Percentiles rank a stretch among this genome's conserved stretches.
Evolutionary conservation across 768 basidiomycete species (phyloP).

Genomic region (Glaciozyma antarctica): DNA sequence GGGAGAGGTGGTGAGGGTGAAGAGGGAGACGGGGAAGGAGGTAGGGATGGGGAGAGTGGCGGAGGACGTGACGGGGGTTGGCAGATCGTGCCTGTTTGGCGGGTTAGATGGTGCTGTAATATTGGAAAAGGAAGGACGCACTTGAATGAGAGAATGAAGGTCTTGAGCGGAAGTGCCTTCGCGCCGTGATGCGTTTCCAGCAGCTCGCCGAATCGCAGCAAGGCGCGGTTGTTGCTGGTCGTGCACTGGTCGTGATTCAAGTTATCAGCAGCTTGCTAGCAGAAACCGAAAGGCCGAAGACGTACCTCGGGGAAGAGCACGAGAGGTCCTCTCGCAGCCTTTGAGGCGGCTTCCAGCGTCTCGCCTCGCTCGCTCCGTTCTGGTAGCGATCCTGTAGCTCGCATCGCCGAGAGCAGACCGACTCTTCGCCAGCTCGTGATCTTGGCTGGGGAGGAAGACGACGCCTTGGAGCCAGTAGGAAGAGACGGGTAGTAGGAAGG

Average conservation of each 20-base stretch:
- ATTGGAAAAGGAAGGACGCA: not conserved
- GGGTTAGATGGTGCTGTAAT: not conserved
- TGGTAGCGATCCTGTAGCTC: not conserved
- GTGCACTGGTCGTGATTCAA: constrained; percentile 7
- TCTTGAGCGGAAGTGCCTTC: not conserved
- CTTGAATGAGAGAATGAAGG: constrained; percentile 28
- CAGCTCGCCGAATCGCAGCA: constrained; percentile 19
- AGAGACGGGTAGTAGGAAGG: constrained; percentile 23
- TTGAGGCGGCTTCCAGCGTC: constrained; percentile 1
- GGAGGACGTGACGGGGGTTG: constrained; percentile 20
- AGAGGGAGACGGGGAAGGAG: constrained; percentile 19
- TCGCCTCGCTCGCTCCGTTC: constrained; percentile 2
- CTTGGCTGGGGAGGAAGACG: not conserved
- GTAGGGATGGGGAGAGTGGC: constrained; percentile 21
- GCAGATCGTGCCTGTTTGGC: constrained; percentile 11
- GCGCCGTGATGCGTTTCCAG: not conserved
- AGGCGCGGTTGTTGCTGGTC: constrained; percentile 30
- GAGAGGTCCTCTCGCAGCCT: constrained; percentile 11
- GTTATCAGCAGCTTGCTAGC: not conserved
- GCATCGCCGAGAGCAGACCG: not conserved
- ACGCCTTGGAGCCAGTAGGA: not conserved
- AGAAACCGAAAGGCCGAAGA: too few relatives aligned
- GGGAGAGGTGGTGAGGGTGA: constrained; percentile 8
- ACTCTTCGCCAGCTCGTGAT: constrained; percentile 9
- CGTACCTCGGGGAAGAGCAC: constrained; percentile 28